Evolutionary conservation across 192 early-diverging fungal genomes (phyloP).

Genomic region (Podila verticillata): DNA sequence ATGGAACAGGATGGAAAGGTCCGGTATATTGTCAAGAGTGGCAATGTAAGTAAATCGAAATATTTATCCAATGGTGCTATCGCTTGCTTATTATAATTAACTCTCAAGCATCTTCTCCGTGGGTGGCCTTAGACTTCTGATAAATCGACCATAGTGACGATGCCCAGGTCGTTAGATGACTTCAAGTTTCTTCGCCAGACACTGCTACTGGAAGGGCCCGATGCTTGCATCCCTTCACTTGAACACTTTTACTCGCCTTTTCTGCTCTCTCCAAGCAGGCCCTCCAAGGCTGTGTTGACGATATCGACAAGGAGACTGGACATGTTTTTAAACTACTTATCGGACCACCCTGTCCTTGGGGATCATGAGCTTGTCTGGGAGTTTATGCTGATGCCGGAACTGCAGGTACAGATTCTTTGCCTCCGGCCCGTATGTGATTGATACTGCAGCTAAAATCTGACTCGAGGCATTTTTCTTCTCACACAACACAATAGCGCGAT

Average conservation of each 20-base stretch:
- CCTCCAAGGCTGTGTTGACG: constrained; percentile 41
- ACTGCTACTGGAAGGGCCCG: constrained; percentile 52
- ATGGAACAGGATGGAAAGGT: constrained; percentile 38
- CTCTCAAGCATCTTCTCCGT: neutral
- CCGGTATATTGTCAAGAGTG: constrained; percentile 53
- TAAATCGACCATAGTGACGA: constrained; percentile 43
- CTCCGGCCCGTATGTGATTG: no score
- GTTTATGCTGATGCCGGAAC: constrained; percentile 54
- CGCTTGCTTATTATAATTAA: neutral
- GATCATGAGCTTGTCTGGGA: constrained; percentile 56
- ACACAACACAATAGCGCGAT: constrained; percentile 28
- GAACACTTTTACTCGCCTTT: constrained; percentile 50
- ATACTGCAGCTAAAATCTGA: neutral
- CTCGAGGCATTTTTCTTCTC: neutral
- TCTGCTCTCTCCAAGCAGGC: constrained; percentile 47
- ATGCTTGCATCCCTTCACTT: constrained; percentile 56
- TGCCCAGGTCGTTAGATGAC: constrained; percentile 56
- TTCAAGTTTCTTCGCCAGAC: constrained; percentile 54
- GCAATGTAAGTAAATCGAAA: constrained; percentile 32
- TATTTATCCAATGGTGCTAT: neutral
- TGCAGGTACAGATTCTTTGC: constrained; percentile 29
- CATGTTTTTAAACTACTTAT: constrained; percentile 54
- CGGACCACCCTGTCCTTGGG: constrained; percentile 51
- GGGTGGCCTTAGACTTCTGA: constrained; percentile 17
- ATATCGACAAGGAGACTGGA: constrained; percentile 38